Evolutionary conservation across 148 eudicot species (phyloP), one percentile per base, ranked within the genome.

Genomic region (Nepenthes mirabilis): DNA sequence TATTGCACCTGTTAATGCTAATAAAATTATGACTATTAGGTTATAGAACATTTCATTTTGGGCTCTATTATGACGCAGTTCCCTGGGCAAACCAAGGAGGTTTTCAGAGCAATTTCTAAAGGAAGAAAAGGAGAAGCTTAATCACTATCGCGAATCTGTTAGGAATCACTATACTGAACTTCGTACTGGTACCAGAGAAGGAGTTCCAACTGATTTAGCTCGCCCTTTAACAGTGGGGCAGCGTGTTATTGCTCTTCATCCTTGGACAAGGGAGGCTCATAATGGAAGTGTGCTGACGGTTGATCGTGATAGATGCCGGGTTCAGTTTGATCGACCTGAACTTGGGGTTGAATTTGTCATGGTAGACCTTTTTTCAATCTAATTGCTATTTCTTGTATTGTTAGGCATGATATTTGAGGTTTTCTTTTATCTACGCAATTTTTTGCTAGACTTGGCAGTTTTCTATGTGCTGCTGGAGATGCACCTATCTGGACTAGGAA

Each of bases 261-360:
- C 99, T 60, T 76, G 70, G 63, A 79, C 95, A 57, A 82, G 99
- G 73, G 97, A 89, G 69, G 71, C 84, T 71, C 86, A 94, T 68
- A 78, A 89, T 75, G 99, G 99, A 63, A 87, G 73, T 73, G 95
- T 94, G 37, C 75, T 94, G 65, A 94, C 91, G 1, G 99, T 94
- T 60, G 99, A 89, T 77, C 88, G 82, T 67, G 73, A 70, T 62
- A 77, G 83, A 74, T 94, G 90, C 69, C 85, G 95, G 56, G 79
- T 94, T 76, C 99, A 89, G 76, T 94, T 94, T 80, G 97, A 94
- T 77, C 74, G 79, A 37, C 97, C 88, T 57, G 97, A 94, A 57
- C 84, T 86, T n/a, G 97, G 99, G 37, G 99, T 94, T 73, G 97
- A 83, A 84, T 89, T 94, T 77, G 95, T 89, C 56, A 76, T 72